Base-by-base conservation (phyloP, 1,139 yeast species). In the Yamadazyma diospyri region DNA sequence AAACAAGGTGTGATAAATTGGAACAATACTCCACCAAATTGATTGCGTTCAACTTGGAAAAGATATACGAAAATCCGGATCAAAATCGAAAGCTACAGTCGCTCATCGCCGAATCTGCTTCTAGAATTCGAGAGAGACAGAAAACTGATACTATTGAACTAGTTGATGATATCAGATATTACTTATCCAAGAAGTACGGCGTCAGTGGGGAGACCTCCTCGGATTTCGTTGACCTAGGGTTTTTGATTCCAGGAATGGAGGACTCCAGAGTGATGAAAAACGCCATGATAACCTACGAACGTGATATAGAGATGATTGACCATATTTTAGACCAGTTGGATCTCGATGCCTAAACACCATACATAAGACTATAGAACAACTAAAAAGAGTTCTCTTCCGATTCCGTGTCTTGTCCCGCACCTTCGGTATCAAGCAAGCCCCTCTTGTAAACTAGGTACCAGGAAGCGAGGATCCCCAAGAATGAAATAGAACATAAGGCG, bases 121-220 rank as follows among this genome's bases (percentile, higher is more conserved):
- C 53, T 9, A 61, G 87, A 45, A 81, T 84, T 36, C 51, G 67
- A 15, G 59, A 57, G 12, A 69, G 94, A 51, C 80, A 84, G 46
- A 84, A 76, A 38, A 80, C 85, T 0, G 94, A 84, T 56, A 81
- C 94, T 1, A 81, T 84, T 51, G 94, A 84, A 48, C 59, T 84
- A 43, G 63, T 84, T 25, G 94, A 84, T 57, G 94, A 84, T 57
- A 78, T 84, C 8, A 63, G 89, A 40, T 84, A 71, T 53, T 81
- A 78, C 43, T 54, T 84, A 35, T 57, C 70, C 3, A 69, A 71
- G 47, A 76, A 72, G 42, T 71, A 72, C 41, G 54, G 58, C 1
- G 58, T 58, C 4, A 50, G 51, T 35, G 65, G 61, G 22, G 63
- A 57, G 18, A 47, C 48, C 15, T 34, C 41, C 12, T 44, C 48